Evolutionary conservation across 2,329 filamentous ascomycete genomes (phyloP).

Genomic region (Clonostachys rosea): DNA sequence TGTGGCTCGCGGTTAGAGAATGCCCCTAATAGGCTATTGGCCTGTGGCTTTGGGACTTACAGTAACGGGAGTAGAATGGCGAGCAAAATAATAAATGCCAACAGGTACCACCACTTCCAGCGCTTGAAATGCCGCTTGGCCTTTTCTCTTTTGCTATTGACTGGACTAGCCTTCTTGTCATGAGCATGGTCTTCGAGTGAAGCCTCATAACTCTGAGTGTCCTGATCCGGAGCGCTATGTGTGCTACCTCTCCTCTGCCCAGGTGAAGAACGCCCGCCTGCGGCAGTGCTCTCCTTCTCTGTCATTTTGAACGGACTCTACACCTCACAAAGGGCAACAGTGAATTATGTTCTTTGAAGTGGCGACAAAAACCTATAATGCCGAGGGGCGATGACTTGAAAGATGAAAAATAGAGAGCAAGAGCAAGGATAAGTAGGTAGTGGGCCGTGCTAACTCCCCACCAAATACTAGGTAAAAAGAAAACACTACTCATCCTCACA

Average conservation of each 20-base stretch:
- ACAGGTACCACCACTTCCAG: slow-evolving; percentile 37
- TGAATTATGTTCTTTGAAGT: too few species aligned
- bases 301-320: neutral
- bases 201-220: neutral
- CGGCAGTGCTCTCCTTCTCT: neutral
- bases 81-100: slow-evolving; percentile 31
- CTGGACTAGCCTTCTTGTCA: neutral
- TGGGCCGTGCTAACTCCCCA: too few species aligned
- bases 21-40: too few species aligned
- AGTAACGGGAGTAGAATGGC: slow-evolving; percentile 38
- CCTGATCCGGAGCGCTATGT: neutral
- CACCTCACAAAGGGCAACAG: neutral
- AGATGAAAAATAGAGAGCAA: too few species aligned
- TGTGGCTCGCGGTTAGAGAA: too few species aligned
- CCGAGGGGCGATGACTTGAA: too few species aligned
- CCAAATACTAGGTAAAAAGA: too few species aligned
- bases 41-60: slow-evolving; percentile 21
- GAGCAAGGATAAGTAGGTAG: too few species aligned
- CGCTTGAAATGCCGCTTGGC: slow-evolving; percentile 29
- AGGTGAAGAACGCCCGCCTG: neutral
- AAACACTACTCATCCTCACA: too few species aligned
- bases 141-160: slow-evolving; percentile 23
- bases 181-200: neutral
- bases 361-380: too few species aligned
- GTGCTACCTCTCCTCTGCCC: neutral